Evolutionary conservation across 1,139 yeast genomes (phyloP).

Genomic region (Debaryomyces robertsiae): DNA sequence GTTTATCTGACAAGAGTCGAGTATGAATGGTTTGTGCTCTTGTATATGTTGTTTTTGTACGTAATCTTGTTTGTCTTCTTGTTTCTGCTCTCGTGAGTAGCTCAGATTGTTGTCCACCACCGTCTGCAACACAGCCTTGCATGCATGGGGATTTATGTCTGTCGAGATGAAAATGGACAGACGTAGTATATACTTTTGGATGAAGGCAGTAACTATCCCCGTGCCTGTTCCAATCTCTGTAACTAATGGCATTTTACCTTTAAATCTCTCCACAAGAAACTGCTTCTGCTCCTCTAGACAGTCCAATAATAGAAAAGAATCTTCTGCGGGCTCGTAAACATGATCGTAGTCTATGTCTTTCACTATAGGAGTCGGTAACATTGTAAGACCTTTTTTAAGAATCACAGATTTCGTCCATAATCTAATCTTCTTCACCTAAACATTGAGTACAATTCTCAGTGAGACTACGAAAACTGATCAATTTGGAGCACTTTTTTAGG

Average conservation of each 20-base stretch:
- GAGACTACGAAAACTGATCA: conserved; percentile 1
- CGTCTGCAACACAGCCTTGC: conserved; percentile 56
- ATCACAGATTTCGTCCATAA: background rate
- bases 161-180: conserved; percentile 61
- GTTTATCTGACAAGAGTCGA: conserved; percentile 64
- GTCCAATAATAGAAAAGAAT: conserved; percentile 80
- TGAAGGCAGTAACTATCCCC: conserved; percentile 80
- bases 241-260: conserved; percentile 50
- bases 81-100: conserved; percentile 12
- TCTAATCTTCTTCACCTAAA: background rate
- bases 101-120: conserved; percentile 42
- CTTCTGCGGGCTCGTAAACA: conserved; percentile 95
- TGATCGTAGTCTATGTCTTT: conserved; percentile 35
- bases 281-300: conserved; percentile 62
- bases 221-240: conserved; percentile 93
- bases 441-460: conserved; percentile 1
- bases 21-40: conserved; percentile 17
- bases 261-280: conserved; percentile 34
- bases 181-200: conserved; percentile 55
- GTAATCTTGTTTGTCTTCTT: too few relatives aligned
- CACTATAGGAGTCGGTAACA: conserved; percentile 48
- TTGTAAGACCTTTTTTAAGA: conserved; percentile 13
- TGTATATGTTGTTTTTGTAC: conserved; percentile 19
- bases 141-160: conserved; percentile 81
- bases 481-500: background rate